Base-by-base conservation (phyloP, 306 rosid genomes). In the Lathyrus oleraceus region DNA sequence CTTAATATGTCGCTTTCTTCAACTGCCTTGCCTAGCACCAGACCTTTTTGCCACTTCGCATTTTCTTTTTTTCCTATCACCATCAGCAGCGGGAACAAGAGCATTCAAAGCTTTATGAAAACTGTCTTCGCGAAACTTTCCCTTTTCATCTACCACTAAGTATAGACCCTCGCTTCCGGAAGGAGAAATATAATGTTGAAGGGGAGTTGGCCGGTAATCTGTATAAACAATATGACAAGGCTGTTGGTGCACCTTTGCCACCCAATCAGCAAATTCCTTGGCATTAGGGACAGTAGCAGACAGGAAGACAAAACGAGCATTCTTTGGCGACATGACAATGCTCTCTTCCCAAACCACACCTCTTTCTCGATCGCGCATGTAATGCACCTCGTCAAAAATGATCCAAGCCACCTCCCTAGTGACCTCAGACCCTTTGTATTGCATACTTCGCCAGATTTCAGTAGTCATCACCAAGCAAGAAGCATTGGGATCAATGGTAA, bases 321-420 rank as follows among this genome's bases (percentile, higher is more conserved):
- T 88, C 84, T 90, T 93, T 15, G 96, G 96, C 10, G 98, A 87
- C 96, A 94, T 84, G 67, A 94, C 94, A 81, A 94, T 94, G 85
- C 98, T 90, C 79, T 90, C 98, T 70, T 94, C 98, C 97, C 98
- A 94, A 8, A 94, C 97, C 10, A 94, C 97, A 8, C 98, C 98
- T 62, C 98, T 85, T 74, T 94, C 98, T 0, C 90, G 84, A 76
- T 94, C 97, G 17, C 97, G 90, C 98, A 90, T 94, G 81, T 94
- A 94, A 82, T 94, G 98, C 52, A 94, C 96, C 79, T 94, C 98
- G 58, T 94, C 98, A 61, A 94, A 94, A 67, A 90, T 86, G 5
- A 94, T 73, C 98, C 98, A 94, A 17, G 97, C 97, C 39, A 94
- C 97, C 84, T 90, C 98, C 67, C 90, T 84, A 0, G 90, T 90